Evolutionary conservation across 331 rosid species (phyloP), one percentile per base, ranked within the genome.

Genomic region (Dryas integrifolia): DNA sequence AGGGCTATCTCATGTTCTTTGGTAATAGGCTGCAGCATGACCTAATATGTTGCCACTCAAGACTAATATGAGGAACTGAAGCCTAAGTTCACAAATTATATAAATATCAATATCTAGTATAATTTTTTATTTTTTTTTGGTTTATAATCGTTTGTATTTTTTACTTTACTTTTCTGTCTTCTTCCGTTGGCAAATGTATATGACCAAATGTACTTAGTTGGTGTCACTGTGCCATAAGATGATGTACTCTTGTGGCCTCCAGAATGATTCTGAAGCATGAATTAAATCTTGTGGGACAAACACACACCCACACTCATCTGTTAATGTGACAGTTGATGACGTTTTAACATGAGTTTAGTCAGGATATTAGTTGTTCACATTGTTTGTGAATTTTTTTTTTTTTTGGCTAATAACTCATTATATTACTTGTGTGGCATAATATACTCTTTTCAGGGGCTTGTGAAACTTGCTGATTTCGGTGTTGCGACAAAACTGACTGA

Each of bases 391-490:
- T 56, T 7, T 12, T 2, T 16, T 56, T 56, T 21, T 10, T 26
- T 14, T 61, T 38, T 30, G 6, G 7, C 6, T 67, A 39, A 16
- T 10, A 53, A n/a, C 47, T 35, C 9, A 7, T 6, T n/a, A 3
- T 69, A 21, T 61, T 61, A 41, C 58, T 40, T 66, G 66, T 7
- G 14, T 70, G 73, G 13, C 40, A 1, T 65, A 38, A 59, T 58
- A 64, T 74, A 30, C 64, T 63, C 83, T 79, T 11, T 84, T 61
- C 82, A 95, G 99, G 99, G 99, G 73, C 99, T 95, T 63, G 99
- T 95, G 86, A 95, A 95, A 84, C 96, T 95, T 69, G 99, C 99
- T 80, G 99, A 95, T 92, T 95, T 95, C 88, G 99, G 99, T 59
- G 99, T 95, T 67, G 99, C 99, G 5, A 95, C 99, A 47, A 95